Percentiles rank a stretch among this genome's conserved stretches.
These are phyloP conservation scores for Quercus tomentella DNA, from an alignment of 331 rosid species.

Conservation along the genomic window DNA sequence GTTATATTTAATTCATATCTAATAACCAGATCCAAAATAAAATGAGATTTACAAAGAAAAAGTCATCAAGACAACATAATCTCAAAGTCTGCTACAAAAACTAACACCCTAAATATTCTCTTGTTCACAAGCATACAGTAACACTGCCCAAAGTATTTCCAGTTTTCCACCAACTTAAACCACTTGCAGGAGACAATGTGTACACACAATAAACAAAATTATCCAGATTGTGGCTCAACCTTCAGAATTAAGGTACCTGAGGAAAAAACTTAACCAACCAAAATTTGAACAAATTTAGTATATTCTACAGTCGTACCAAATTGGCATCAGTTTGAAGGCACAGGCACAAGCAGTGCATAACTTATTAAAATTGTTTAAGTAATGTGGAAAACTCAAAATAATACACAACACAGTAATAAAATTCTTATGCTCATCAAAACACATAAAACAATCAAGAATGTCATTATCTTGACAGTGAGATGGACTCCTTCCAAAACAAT, in stretches of 20 bases:
- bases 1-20: neutral
- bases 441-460: constrained; percentile 20
- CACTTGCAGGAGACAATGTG: neutral
- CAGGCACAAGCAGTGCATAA: neutral
- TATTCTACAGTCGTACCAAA: neutral
- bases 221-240: neutral
- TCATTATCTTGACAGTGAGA: constrained; percentile 7
- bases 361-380: neutral
- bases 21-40: neutral
- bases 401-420: neutral
- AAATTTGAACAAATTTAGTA: neutral
- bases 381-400: neutral
- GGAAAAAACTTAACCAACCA: neutral
- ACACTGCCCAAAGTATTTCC: neutral
- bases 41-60: neutral
- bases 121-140: neutral
- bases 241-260: neutral
- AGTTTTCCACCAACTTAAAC: neutral
- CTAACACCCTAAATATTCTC: neutral
- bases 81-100: neutral
- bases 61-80: neutral
- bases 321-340: neutral
- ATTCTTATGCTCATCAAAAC: neutral
- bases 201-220: neutral
- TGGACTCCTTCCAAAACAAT: constrained; percentile 12